These are phyloP conservation scores for Eucalyptus grandis DNA, from an alignment of 345 rosid genomes.

Conservation along the genomic window DNA sequence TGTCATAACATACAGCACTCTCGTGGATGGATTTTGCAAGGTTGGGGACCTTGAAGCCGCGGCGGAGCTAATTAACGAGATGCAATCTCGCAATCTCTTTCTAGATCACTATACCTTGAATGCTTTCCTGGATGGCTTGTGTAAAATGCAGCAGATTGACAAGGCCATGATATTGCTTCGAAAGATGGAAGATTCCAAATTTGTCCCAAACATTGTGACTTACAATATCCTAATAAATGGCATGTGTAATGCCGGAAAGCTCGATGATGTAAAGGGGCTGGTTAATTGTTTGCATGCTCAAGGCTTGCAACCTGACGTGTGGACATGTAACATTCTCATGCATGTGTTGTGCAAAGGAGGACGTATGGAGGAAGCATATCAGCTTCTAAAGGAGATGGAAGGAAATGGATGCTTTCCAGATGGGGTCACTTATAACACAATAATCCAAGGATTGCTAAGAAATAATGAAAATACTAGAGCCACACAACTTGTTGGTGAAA, in stretches of 20 bases:
- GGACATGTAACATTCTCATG: not conserved
- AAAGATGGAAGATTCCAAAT: not conserved
- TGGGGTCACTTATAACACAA: not conserved
- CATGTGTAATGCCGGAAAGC: not conserved
- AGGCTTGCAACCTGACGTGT: not conserved
- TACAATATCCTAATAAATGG: not conserved
- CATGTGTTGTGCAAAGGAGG: not conserved
- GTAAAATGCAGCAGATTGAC: not conserved
- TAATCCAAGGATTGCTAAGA: not conserved
- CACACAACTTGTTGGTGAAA: not conserved
- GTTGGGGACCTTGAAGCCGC: not conserved
- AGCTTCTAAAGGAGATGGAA: not conserved
- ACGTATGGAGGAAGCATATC: not conserved
- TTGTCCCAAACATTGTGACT: rapidly evolving
- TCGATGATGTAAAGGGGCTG: not conserved
- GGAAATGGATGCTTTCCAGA: not conserved
- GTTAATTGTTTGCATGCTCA: not conserved
- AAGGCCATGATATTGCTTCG: not conserved
- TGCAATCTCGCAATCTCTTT: not conserved
- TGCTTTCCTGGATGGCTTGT: not conserved
- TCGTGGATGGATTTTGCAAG: rapidly evolving
- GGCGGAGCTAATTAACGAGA: not conserved
- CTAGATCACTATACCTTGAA: not conserved
- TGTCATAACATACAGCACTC: not conserved
- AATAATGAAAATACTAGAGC: not conserved